These are phyloP conservation scores for Catenaria anguillulae DNA, from an alignment of 371 early-diverging fungal genomes.

Conservation along the genomic window DNA sequence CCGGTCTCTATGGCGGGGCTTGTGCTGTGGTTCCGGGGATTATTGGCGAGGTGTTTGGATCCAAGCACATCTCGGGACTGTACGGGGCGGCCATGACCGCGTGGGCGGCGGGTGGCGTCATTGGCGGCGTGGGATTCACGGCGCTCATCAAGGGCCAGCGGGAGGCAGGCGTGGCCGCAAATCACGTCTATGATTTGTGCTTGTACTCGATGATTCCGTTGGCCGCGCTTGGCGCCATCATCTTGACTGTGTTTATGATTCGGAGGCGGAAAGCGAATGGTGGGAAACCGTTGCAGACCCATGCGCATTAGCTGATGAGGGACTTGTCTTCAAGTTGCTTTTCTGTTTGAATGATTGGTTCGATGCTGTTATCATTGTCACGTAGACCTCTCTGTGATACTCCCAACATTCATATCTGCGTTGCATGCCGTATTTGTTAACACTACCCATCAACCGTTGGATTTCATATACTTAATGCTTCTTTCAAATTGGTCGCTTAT, in stretches of 20 bases:
- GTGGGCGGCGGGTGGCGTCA: constrained; percentile 25
- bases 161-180: not conserved
- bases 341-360: too few species aligned
- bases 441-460: too few species aligned
- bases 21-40: constrained; percentile 24
- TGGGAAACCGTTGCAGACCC: too few species aligned
- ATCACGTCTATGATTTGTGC: not conserved
- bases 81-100: constrained; percentile 24
- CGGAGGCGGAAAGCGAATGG: not conserved
- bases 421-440: too few species aligned
- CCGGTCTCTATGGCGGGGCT: constrained; percentile 24
- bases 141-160: not conserved
- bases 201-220: constrained; percentile 1
- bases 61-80: constrained; percentile 19
- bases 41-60: constrained; percentile 25
- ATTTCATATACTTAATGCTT: too few species aligned
- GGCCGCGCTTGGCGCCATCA: not conserved
- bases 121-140: constrained; percentile 18
- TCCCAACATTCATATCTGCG: too few species aligned
- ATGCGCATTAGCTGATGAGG: too few species aligned
- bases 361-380: too few species aligned
- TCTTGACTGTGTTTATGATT: not conserved
- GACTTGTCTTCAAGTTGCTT: too few species aligned
- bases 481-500: too few species aligned
- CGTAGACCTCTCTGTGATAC: too few species aligned